Conservation (phyloP, 2,329 filamentous ascomycete species). For the Nigrograna mackinnonii region DNA sequence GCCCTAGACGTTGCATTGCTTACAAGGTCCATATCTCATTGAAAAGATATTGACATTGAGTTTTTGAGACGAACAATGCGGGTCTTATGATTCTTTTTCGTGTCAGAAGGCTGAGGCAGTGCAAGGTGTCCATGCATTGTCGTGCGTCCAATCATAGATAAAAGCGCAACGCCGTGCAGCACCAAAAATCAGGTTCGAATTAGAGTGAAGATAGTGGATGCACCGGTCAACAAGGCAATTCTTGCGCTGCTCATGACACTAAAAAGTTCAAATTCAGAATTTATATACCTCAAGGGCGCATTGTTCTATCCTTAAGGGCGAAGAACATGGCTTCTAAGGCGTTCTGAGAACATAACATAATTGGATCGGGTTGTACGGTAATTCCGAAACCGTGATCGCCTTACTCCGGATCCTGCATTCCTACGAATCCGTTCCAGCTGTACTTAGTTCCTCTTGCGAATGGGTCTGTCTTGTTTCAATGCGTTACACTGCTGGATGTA, state of each 20-base stretch:
- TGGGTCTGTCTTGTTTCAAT: neutral
- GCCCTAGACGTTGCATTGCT: no score
- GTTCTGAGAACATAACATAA: no score
- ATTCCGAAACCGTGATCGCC: no score
- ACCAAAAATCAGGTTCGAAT: no score
- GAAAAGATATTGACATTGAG: no score
- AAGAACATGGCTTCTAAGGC: no score
- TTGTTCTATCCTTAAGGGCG: neutral
- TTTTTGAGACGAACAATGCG: neutral
- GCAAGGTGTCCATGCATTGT: neutral
- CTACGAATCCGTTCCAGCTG: no score
- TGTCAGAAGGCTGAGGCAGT: neutral
- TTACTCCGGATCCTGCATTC: no score
- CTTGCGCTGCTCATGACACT: neutral
- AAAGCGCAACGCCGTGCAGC: no score
- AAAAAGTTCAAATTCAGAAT: neutral
- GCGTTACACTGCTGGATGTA: neutral
- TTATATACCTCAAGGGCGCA: neutral
- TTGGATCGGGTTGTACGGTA: no score
- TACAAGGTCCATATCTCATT: no score
- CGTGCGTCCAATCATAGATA: no score
- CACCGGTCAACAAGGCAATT: neutral
- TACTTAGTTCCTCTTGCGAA: neutral
- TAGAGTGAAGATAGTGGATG: neutral
- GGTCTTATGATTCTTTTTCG: neutral